Evolutionary conservation across 2,329 filamentous ascomycete genomes (phyloP), one percentile per base, ranked within the genome.

Genomic region (Hypocrella siamensis): DNA sequence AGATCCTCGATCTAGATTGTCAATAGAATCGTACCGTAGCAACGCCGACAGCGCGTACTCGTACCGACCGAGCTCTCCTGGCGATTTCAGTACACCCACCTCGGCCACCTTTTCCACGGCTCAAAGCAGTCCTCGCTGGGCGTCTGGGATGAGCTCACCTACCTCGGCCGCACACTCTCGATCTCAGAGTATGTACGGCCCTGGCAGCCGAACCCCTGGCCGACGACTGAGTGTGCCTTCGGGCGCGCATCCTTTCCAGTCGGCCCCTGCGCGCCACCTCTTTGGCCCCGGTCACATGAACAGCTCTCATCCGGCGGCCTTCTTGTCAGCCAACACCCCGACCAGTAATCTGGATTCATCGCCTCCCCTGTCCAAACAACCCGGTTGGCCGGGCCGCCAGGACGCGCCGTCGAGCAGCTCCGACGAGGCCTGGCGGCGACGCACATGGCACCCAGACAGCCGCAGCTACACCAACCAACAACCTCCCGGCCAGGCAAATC

Each of bases 361-460:
- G 2, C 84, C 84, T 5, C 79, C 74, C 1, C 67, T 60, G 26
- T 72, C 75, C 1, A 64, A 67, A 0, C 71, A 67, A 0, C 71
- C 75, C 21, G 61, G 64, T 6, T 78, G 73, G 54, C 66, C 70
- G 4, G 41, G 32, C 7, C 61, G 78, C 19, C 65, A 77, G 26
- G 79, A 85, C 26, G 79, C 80, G 0, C 60, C 61, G 3, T 59
- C 67, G 7, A 71, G 66, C 31, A 60, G 64, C 15, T 58, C 69
- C 1, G 84, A 93, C 39, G 76, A 84, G 26, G 79, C 82, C 34
- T 82, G 76, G 70, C 74, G 85, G 40, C 67, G 86, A 38, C 71
- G 85, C 32, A 94, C 86, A 3, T 94, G 86, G 86, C 86, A 94
- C 53, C 82, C 84, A 1, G 81, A 84, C 38, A 79, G 75, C 36